Percentiles rank a stretch among this genome's conserved stretches.
Evolutionary conservation across 2,329 filamentous ascomycete species (phyloP).

Genomic region (Colletotrichum tanaceti): DNA sequence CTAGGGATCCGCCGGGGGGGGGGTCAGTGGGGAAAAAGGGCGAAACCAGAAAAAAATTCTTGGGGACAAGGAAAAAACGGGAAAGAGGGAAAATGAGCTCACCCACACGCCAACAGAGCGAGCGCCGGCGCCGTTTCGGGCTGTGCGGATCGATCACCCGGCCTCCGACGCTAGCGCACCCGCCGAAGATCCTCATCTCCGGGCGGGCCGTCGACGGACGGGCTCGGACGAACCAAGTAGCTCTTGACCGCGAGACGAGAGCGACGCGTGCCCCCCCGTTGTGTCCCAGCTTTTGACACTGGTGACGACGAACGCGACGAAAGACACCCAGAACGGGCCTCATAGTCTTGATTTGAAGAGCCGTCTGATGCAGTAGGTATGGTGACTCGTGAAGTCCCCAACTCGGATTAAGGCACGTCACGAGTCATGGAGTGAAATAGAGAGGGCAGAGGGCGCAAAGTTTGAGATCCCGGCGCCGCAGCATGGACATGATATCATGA

Average conservation of each 20-base stretch:
- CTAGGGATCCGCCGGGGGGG: not conserved
- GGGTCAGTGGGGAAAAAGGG: not conserved
- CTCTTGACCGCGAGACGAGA: too few species aligned
- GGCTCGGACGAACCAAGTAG: not conserved
- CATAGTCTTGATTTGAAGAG: too few species aligned
- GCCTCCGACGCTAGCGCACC: constrained; percentile 23
- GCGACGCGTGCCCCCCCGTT: too few species aligned
- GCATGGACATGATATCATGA: not conserved
- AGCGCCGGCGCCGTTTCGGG: constrained; percentile 30
- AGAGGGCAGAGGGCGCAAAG: not conserved
- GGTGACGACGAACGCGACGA: not conserved
- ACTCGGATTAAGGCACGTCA: not conserved
- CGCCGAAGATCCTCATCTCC: constrained; percentile 39
- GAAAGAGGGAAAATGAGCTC: not conserved
- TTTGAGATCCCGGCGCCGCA: not conserved
- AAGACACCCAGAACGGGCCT: not conserved
- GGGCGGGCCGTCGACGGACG: not conserved
- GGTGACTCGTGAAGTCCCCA: not conserved
- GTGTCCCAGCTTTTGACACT: too few species aligned
- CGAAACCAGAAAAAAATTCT: not conserved
- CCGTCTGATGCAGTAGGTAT: not conserved
- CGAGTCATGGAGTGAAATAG: not conserved
- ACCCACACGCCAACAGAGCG: not conserved
- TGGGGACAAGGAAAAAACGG: not conserved
- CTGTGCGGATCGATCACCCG: constrained; percentile 29